phyloP scores from a whole-genome alignment of 179 eudicot genomes.

The Silene coronaria region DNA sequence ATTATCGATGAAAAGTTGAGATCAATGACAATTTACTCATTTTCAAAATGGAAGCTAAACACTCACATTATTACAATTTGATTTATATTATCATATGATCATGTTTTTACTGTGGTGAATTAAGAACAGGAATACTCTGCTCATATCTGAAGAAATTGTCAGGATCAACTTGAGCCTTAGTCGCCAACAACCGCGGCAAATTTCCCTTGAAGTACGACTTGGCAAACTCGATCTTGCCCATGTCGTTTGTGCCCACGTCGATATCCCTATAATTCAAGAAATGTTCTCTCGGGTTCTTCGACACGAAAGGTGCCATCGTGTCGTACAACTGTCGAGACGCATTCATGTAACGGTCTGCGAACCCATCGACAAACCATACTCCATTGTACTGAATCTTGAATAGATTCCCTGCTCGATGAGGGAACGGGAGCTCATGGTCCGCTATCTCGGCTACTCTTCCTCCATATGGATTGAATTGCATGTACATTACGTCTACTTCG shows the following conservation, averaged over 20 bases:
- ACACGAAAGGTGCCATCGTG: slow-evolving; percentile 30
- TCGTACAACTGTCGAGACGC: slow-evolving; percentile 21
- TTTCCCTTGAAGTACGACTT: slow-evolving; percentile 25
- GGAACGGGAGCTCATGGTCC: slow-evolving; percentile 23
- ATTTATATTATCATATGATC: no score
- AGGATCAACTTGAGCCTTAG: slow-evolving; percentile 38
- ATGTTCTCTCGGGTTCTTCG: slow-evolving; percentile 35
- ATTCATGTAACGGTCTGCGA: background rate
- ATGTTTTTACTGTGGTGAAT: background rate
- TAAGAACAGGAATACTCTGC: slow-evolving; percentile 31
- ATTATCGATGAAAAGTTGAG: background rate
- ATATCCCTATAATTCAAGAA: slow-evolving; percentile 39
- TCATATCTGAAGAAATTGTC: slow-evolving; percentile 35
- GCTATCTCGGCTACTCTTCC: slow-evolving; percentile 27
- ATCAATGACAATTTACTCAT: no score
- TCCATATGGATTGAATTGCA: slow-evolving; percentile 36
- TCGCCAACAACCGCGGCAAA: slow-evolving; percentile 23
- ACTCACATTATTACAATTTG: no score
- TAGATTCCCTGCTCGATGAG: slow-evolving; percentile 30
- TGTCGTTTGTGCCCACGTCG: slow-evolving; percentile 26
- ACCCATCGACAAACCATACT: slow-evolving; percentile 19
- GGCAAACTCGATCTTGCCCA: slow-evolving; percentile 16
- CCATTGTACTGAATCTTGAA: slow-evolving; percentile 33
- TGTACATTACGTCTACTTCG: slow-evolving; percentile 14
- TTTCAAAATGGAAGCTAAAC: no score